Percentiles rank a stretch among this genome's conserved stretches.
phyloP scores from a whole-genome alignment of 306 rosid species.

The Medicago lupulina region DNA sequence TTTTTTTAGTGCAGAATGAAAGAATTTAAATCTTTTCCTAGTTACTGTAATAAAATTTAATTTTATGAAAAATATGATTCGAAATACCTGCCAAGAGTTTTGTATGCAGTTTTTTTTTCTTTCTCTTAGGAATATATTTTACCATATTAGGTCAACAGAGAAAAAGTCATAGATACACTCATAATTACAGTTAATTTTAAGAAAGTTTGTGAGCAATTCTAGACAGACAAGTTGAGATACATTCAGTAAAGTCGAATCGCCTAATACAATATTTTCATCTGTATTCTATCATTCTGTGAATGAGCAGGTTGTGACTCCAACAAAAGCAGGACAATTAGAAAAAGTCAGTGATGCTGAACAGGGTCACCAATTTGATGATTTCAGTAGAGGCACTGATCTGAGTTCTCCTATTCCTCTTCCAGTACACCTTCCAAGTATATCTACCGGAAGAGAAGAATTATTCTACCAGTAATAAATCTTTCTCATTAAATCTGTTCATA shows the following conservation, averaged over 20 bases:
- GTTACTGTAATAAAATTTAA: no score
- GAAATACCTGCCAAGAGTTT: background rate
- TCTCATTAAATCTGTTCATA: conserved; percentile 31
- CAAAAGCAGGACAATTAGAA: conserved; percentile 41
- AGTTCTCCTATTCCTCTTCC: conserved; percentile 76
- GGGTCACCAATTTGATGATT: conserved; percentile 43
- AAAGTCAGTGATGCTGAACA: conserved; percentile 48
- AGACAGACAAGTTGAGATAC: conserved; percentile 10
- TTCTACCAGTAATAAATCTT: conserved; percentile 68
- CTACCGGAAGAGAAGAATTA: conserved; percentile 51
- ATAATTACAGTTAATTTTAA: background rate
- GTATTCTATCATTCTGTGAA: conserved; percentile 47
- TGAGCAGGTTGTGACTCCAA: conserved; percentile 48
- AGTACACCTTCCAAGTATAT: conserved; percentile 37
- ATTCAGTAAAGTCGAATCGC: no score
- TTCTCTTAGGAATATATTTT: background rate
- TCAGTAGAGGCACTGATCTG: conserved; percentile 19
- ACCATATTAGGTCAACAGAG: background rate
- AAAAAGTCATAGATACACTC: conserved; percentile 11
- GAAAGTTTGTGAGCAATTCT: conserved; percentile 10
- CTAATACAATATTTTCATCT: conserved; percentile 26
- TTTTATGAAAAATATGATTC: background rate
- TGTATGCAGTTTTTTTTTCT: background rate
- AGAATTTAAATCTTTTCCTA: no score
- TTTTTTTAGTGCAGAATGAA: no score